These are phyloP conservation scores for Nissolia schottii DNA, from an alignment of 306 rosid genomes.

Conservation along the genomic window DNA sequence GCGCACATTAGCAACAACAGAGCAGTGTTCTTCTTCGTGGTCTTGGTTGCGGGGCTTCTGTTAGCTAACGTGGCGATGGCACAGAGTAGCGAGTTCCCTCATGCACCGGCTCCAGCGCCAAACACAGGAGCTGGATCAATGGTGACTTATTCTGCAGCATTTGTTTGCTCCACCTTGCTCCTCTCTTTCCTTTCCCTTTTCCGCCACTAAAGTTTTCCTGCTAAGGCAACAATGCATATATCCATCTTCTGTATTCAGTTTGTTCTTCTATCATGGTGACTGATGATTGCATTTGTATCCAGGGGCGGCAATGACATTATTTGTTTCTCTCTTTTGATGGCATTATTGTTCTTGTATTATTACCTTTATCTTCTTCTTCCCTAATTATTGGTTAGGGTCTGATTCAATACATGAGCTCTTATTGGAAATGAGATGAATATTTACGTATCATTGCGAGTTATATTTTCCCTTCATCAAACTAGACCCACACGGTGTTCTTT, in stretches of 20 bases:
- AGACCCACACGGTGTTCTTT: neutral
- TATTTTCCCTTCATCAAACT: neutral
- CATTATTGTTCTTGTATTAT: neutral
- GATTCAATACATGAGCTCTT: neutral
- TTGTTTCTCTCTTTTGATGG: neutral
- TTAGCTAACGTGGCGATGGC: constrained; percentile 27
- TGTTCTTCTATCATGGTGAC: neutral
- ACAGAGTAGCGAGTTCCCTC: constrained; percentile 19
- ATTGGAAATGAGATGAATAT: neutral
- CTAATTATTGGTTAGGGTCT: constrained; percentile 15
- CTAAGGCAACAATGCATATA: neutral
- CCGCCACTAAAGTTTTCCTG: constrained; percentile 23
- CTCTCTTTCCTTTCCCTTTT: constrained; percentile 35
- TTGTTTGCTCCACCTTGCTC: constrained; percentile 32
- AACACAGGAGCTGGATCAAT: constrained; percentile 44
- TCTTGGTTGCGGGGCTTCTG: constrained; percentile 30
- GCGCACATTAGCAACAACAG: constrained; percentile 36
- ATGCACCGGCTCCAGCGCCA: constrained; percentile 44
- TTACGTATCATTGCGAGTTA: neutral
- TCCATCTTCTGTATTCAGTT: neutral
- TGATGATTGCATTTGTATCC: neutral
- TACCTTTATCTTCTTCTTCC: constrained; percentile 2
- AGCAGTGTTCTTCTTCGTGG: constrained; percentile 31
- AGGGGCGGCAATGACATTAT: neutral
- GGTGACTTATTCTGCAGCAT: constrained; percentile 25